A percentile compares a stretch with the other conserved stretches of the same genome.
Conservation (phyloP, 163 green algal species). For the Volvox carteri region DNA sequence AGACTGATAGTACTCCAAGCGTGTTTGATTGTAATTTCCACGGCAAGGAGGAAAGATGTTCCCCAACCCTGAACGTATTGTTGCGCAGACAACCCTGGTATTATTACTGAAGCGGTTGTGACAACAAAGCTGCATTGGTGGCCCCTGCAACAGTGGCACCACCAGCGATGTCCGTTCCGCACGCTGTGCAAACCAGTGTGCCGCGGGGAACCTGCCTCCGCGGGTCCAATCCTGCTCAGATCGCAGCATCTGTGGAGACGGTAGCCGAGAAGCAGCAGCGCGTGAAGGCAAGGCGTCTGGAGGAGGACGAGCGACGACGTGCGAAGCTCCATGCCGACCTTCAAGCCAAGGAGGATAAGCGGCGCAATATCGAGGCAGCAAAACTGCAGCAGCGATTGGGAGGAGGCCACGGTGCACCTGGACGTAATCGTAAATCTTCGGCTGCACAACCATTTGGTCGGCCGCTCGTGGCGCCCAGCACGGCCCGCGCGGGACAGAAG, state of each 20-base stretch:
- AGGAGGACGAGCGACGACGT: slow-evolving; percentile 66
- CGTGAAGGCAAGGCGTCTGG: slow-evolving; percentile 63
- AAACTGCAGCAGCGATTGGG: slow-evolving; percentile 36
- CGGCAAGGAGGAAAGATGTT: too few species aligned
- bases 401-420: not conserved
- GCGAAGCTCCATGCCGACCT: slow-evolving; percentile 62
- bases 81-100: too few species aligned
- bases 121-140: not conserved
- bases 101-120: too few species aligned
- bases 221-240: not conserved
- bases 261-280: slow-evolving; percentile 68
- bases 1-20: too few species aligned
- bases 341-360: slow-evolving; percentile 69
- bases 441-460: too few species aligned
- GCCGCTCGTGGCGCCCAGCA: too few species aligned
- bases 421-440: too few species aligned
- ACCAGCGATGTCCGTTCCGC: too few species aligned
- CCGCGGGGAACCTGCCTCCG: not conserved
- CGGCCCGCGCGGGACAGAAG: slow-evolving; percentile 4
- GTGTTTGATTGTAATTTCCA: too few species aligned
- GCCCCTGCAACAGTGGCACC: not conserved
- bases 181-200: too few species aligned
- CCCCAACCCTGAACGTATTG: too few species aligned
- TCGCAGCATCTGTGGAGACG: slow-evolving; percentile 9
- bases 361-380: slow-evolving; percentile 57